Conservation (phyloP, 2,329 filamentous ascomycete genomes). For the Aspergillus thermomutatus region DNA sequence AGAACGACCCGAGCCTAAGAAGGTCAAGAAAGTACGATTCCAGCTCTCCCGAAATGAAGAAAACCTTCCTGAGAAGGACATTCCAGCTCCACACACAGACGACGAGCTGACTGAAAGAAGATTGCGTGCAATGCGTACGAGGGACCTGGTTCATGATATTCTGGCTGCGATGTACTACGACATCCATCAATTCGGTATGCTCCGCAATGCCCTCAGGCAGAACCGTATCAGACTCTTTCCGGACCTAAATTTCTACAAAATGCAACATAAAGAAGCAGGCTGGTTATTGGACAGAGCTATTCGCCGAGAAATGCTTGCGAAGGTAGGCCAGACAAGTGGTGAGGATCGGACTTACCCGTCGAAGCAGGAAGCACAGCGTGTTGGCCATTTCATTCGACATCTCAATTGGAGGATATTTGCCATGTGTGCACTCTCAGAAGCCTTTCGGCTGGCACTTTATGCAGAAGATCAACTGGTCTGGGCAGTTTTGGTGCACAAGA, state of each 20-base stretch:
- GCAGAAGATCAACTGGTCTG: constrained; percentile 10
- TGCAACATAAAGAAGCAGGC: not conserved
- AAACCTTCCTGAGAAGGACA: not conserved
- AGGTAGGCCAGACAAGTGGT: not conserved
- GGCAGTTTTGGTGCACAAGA: constrained; percentile 11
- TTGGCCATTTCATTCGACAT: constrained; percentile 2
- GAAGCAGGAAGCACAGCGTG: not conserved
- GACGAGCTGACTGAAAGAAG: not conserved
- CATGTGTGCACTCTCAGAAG: constrained; percentile 21
- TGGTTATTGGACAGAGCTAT: not conserved
- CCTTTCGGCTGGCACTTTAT: constrained; percentile 12
- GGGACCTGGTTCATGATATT: not conserved
- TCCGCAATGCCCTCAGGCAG: not conserved
- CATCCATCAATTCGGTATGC: constrained; percentile 1
- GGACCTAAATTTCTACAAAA: not conserved
- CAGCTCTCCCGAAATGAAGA: not conserved
- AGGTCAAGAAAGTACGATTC: not conserved
- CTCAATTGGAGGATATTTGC: constrained; percentile 18
- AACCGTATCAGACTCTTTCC: not conserved
- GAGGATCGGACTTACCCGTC: not conserved
- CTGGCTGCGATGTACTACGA: constrained; percentile 8
- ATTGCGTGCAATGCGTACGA: not conserved
- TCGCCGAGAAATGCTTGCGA: not conserved
- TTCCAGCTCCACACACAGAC: not conserved
- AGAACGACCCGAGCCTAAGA: not conserved